phyloP scores from a whole-genome alignment of 345 rosid species.

The Brassica juncea region DNA sequence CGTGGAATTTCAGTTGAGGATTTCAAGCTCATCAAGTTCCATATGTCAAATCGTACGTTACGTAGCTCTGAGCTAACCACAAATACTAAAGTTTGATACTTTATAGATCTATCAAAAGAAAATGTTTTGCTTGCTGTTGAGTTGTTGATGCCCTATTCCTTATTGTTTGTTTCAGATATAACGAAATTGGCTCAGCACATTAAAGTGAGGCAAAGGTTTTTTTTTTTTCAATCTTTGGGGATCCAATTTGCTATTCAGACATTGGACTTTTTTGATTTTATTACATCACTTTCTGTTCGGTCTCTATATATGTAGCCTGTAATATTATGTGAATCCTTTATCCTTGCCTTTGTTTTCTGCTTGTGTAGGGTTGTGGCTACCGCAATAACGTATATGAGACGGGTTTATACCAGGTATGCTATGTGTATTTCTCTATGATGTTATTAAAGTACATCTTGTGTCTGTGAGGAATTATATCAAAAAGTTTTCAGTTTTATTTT shows the following conservation, averaged over 20 bases:
- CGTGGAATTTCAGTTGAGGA: conserved; percentile 77
- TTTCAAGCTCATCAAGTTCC: conserved; percentile 81
- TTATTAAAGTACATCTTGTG: not conserved
- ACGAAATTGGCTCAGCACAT: conserved; percentile 70
- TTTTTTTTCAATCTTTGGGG: too few relatives aligned
- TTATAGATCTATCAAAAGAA: not conserved
- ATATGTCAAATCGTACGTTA: conserved; percentile 73
- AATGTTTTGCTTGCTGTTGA: conserved; percentile 5
- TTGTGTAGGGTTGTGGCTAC: conserved; percentile 87
- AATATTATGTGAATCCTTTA: not conserved
- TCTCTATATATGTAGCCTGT: not conserved
- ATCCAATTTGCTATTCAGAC: conserved; percentile 7
- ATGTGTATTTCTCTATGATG: not conserved
- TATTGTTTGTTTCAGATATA: conserved; percentile 55
- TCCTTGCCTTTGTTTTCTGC: not conserved
- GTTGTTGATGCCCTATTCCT: conserved; percentile 8
- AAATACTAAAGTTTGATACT: not conserved
- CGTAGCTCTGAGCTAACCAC: not conserved
- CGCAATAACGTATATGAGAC: conserved; percentile 90
- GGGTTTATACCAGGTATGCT: conserved; percentile 72
- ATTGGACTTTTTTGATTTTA: not conserved
- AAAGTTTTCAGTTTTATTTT: not conserved
- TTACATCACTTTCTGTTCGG: not conserved
- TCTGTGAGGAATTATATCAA: not conserved
- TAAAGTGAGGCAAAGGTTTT: conserved; percentile 98